Percentiles rank a stretch among this genome's conserved stretches.
phyloP scores from a whole-genome alignment of 2,329 filamentous ascomycete genomes.

The Beauveria australis region DNA sequence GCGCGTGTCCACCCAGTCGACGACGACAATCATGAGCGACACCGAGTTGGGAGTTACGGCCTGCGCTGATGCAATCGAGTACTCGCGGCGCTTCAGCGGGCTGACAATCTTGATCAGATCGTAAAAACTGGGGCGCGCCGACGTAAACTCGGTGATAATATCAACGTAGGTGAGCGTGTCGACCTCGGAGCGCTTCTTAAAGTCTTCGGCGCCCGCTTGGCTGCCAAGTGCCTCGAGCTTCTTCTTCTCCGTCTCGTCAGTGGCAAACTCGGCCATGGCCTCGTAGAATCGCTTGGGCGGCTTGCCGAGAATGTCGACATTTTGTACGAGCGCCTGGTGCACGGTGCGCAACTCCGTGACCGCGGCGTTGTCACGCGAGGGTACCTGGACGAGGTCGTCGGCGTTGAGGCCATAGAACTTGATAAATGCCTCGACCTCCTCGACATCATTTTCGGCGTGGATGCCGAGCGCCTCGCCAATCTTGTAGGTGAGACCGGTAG shows the following conservation, averaged over 20 bases:
- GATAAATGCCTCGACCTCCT: conserved; percentile 77
- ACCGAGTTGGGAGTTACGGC: conserved; percentile 87
- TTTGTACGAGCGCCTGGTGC: conserved; percentile 84
- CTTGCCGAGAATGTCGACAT: conserved; percentile 92
- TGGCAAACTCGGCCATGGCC: conserved; percentile 75
- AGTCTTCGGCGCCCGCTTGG: conserved; percentile 74
- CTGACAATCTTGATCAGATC: conserved; percentile 81
- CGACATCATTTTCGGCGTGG: conserved; percentile 84
- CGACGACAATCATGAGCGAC: conserved; percentile 91
- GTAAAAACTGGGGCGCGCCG: conserved; percentile 79
- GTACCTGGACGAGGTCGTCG: conserved; percentile 82
- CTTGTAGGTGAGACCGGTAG: conserved; percentile 87
- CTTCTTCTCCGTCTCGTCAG: conserved; percentile 73
- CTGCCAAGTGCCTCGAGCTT: conserved; percentile 69
- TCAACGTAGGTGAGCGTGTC: conserved; percentile 90
- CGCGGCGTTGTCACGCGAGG: conserved; percentile 67
- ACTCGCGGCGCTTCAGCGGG: conserved; percentile 93
- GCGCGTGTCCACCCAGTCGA: conserved; percentile 84
- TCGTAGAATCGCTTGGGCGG: conserved; percentile 99
- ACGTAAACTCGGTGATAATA: conserved; percentile 79
- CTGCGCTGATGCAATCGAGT: conserved; percentile 97
- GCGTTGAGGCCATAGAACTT: conserved; percentile 77
- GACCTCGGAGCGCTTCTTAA: conserved; percentile 85
- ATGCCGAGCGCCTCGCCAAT: conserved; percentile 96
- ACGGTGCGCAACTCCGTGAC: conserved; percentile 83